phyloP scores from a whole-genome alignment of 768 basidiomycete species.

The Termitomyces sp. region DNA sequence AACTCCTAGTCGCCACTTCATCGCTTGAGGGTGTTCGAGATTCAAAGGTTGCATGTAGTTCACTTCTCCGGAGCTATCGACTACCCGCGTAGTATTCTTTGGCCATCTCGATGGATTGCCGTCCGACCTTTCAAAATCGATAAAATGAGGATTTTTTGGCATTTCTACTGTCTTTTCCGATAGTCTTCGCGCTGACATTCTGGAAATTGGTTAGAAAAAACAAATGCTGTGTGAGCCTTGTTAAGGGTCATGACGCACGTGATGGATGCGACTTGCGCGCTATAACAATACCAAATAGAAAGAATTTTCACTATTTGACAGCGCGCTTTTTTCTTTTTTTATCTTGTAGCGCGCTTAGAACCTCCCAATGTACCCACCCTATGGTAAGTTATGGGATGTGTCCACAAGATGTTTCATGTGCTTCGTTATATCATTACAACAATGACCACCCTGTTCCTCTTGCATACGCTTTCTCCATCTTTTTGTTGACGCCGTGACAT shows the following conservation, averaged over 20 bases:
- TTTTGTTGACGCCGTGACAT: conserved; percentile 33
- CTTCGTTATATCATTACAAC: background rate
- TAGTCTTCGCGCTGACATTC: conserved; percentile 23
- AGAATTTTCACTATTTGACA: background rate
- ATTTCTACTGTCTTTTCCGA: conserved; percentile 24
- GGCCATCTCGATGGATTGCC: conserved; percentile 54
- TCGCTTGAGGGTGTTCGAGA: conserved; percentile 40
- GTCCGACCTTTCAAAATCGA: conserved; percentile 60
- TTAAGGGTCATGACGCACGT: background rate
- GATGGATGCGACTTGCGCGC: background rate
- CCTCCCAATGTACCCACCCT: too few relatives aligned
- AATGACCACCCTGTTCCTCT: background rate
- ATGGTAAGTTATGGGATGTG: background rate
- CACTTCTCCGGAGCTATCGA: conserved; percentile 58
- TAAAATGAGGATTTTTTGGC: conserved; percentile 45
- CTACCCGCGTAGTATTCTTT: conserved; percentile 40
- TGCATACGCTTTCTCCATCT: background rate
- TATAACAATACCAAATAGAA: conserved; percentile 7
- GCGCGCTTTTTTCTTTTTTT: too few relatives aligned
- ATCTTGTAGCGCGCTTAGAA: background rate
- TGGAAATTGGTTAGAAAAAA: background rate
- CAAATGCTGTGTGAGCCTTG: background rate
- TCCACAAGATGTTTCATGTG: background rate
- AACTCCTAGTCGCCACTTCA: conserved; percentile 52
- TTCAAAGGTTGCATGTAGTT: conserved; percentile 62